phyloP scores from a whole-genome alignment of 768 basidiomycete genomes.

The Termitomyces eurrhizus region DNA sequence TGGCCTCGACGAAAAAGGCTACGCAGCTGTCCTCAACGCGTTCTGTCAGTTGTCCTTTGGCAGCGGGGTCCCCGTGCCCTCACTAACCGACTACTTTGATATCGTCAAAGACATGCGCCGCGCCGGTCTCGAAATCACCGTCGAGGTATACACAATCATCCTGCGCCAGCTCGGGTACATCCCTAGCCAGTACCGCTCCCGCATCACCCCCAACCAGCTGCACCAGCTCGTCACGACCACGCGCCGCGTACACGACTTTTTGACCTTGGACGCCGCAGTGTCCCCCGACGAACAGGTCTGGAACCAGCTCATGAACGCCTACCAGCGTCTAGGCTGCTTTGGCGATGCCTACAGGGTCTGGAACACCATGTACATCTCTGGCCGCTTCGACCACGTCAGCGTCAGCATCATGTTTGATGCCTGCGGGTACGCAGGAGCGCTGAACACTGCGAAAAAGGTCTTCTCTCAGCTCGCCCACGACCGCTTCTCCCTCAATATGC shows the following conservation, averaged over 20 bases:
- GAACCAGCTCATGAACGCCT: slow-evolving; percentile 89
- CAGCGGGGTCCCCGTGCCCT: slow-evolving; percentile 33
- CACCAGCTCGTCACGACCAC: slow-evolving; percentile 43
- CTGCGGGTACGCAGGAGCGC: slow-evolving; percentile 60
- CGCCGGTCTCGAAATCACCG: slow-evolving; percentile 53
- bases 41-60: slow-evolving; percentile 58
- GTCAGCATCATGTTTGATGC: slow-evolving; percentile 86
- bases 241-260: slow-evolving; percentile 65
- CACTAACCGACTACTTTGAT: slow-evolving; percentile 60
- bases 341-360: slow-evolving; percentile 74
- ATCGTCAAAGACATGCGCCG: slow-evolving; percentile 79
- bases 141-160: slow-evolving; percentile 64
- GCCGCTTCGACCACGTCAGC: slow-evolving; percentile 54
- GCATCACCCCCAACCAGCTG: slow-evolving; percentile 16
- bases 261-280: slow-evolving; percentile 77
- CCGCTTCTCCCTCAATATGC: slow-evolving; percentile 51
- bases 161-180: slow-evolving; percentile 50
- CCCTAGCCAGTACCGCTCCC: slow-evolving; percentile 29
- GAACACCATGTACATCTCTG: slow-evolving; percentile 65
- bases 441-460: slow-evolving; percentile 49
- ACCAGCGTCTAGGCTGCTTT: slow-evolving; percentile 73
- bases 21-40: slow-evolving; percentile 56
- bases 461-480: slow-evolving; percentile 46
- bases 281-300: slow-evolving; percentile 66
- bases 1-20: slow-evolving; percentile 55